phyloP scores from a whole-genome alignment of 345 rosid species.

The Aquilaria yunnanensis region DNA sequence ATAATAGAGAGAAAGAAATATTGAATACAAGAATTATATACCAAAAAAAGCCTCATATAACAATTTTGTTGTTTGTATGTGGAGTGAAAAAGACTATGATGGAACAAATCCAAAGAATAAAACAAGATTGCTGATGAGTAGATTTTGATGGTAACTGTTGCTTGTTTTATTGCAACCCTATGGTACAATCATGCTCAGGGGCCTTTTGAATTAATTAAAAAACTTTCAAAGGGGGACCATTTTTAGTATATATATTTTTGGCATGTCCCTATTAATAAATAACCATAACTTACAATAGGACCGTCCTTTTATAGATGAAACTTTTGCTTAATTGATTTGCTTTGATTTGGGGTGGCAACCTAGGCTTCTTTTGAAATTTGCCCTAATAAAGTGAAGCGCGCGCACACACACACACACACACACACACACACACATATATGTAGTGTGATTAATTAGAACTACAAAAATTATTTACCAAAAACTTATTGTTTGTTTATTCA shows the following conservation, averaged over 20 bases:
- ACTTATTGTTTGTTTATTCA: too few species aligned
- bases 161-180: constrained; percentile 59
- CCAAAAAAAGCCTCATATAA: too few species aligned
- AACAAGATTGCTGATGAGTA: constrained; percentile 25
- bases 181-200: constrained; percentile 45
- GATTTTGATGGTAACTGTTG: constrained; percentile 68
- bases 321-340: constrained; percentile 25
- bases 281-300: constrained; percentile 24
- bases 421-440: background rate
- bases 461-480: too few species aligned
- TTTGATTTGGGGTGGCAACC: constrained; percentile 33
- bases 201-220: constrained; percentile 12
- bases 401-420: constrained; percentile 21
- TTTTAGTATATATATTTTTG: constrained; percentile 18
- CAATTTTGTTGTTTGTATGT: background rate
- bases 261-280: constrained; percentile 22
- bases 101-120: constrained; percentile 22
- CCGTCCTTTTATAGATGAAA: constrained; percentile 27
- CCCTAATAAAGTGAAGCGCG: constrained; percentile 26
- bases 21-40: too few species aligned
- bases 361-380: constrained; percentile 21
- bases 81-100: constrained; percentile 14
- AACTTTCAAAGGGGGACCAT: constrained; percentile 44
- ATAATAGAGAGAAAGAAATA: too few species aligned
- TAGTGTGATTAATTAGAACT: too few species aligned